phyloP scores from a whole-genome alignment of 805 yeast genomes.

The Millerozyma miso region DNA sequence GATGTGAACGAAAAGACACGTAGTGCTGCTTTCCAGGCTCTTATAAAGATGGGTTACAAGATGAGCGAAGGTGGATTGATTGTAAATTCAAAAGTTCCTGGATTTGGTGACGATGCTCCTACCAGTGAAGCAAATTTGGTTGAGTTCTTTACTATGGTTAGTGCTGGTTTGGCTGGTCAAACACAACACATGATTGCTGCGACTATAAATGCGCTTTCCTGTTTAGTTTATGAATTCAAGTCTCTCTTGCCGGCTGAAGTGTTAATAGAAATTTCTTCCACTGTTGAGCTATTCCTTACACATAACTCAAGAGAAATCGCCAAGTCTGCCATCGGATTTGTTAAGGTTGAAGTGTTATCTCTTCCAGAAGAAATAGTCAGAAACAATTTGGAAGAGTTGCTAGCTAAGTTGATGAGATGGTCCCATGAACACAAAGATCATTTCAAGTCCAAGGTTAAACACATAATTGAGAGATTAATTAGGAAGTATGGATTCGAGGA shows the following conservation, averaged over 20 bases:
- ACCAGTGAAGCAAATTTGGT: conserved; percentile 63
- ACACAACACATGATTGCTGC: conserved; percentile 96
- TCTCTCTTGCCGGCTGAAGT: conserved; percentile 55
- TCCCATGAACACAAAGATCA: conserved; percentile 95
- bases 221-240: conserved; percentile 83
- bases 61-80: conserved; percentile 71
- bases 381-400: conserved; percentile 59
- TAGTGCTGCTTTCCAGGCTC: conserved; percentile 67
- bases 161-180: conserved; percentile 94
- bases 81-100: conserved; percentile 61
- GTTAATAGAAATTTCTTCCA: conserved; percentile 71
- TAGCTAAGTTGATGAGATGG: conserved; percentile 79
- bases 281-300: conserved; percentile 85
- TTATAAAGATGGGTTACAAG: conserved; percentile 75
- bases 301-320: conserved; percentile 92
- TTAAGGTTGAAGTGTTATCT: conserved; percentile 80
- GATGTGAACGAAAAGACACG: conserved; percentile 92
- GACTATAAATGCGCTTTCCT: conserved; percentile 79
- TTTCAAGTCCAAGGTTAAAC: conserved; percentile 89
- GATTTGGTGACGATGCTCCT: conserved; percentile 59
- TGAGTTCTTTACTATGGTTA: conserved; percentile 87
- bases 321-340: conserved; percentile 89
- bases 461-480: conserved; percentile 84
- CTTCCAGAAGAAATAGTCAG: conserved; percentile 75
- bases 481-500: conserved; percentile 87